Percentiles rank a stretch among this genome's conserved stretches.
Evolutionary conservation across 257 asterid genomes (phyloP).

Genomic region (Nicotiana undulata): DNA sequence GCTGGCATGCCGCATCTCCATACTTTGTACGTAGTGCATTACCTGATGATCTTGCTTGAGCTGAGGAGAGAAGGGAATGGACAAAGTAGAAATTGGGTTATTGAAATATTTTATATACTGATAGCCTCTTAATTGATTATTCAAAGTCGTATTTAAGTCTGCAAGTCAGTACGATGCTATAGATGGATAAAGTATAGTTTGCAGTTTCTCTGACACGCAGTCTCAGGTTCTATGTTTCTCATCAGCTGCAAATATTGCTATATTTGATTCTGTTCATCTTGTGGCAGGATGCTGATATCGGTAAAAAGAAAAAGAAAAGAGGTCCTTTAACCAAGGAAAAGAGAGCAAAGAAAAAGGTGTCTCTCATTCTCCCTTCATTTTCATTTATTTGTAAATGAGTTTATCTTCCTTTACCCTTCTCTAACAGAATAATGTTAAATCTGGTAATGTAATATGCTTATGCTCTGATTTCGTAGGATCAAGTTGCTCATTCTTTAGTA

Average conservation of each 20-base stretch:
- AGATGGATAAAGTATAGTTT: conserved; percentile 5
- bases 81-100: conserved; percentile 5
- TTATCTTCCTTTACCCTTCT: background rate
- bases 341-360: conserved; percentile 66
- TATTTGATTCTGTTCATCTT: conserved; percentile 18
- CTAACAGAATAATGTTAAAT: background rate
- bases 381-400: background rate
- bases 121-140: background rate
- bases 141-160: background rate
- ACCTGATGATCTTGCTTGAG: background rate
- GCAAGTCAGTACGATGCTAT: background rate
- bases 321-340: conserved; percentile 54
- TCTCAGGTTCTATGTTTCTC: background rate
- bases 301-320: conserved; percentile 49
- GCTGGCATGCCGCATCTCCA: background rate
- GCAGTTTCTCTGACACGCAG: background rate
- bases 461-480: background rate
- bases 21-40: background rate
- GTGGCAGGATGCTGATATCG: conserved; percentile 41
- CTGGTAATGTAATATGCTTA: background rate
- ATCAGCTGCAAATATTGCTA: background rate
- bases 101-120: background rate
- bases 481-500: conserved; percentile 3
- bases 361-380: background rate
- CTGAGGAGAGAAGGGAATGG: background rate